Evolutionary conservation across 2,329 filamentous ascomycete species (phyloP).

Genomic region (Fusarium redolens): DNA sequence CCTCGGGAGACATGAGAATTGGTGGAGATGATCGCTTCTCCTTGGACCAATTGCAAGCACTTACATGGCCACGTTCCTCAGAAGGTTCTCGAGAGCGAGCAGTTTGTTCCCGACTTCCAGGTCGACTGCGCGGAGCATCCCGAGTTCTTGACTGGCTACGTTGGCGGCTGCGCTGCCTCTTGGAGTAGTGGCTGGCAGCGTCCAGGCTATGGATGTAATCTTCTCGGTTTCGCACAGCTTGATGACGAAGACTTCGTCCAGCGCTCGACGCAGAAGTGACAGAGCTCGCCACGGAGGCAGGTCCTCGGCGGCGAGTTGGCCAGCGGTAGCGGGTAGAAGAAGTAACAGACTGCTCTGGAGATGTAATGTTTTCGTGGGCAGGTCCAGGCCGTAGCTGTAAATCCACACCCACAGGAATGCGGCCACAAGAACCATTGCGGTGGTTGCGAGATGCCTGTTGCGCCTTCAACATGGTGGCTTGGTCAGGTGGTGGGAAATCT

Average conservation of each 20-base stretch:
- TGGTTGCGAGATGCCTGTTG: conserved; percentile 66
- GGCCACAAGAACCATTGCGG: conserved; percentile 78
- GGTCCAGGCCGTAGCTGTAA: conserved; percentile 73
- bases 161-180: conserved; percentile 65
- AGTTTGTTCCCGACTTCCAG: conserved; percentile 61
- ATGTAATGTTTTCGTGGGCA: conserved; percentile 64
- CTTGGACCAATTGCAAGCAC: conserved; percentile 73
- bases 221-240: conserved; percentile 71
- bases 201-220: conserved; percentile 90
- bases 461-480: conserved; percentile 72
- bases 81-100: conserved; percentile 71
- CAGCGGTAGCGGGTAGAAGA: conserved; percentile 67
- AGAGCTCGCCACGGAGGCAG: conserved; percentile 67
- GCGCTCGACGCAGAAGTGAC: conserved; percentile 67
- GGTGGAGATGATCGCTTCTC: conserved; percentile 93
- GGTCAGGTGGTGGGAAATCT: conserved; percentile 64
- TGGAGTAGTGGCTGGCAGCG: conserved; percentile 73
- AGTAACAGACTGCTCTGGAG: conserved; percentile 65
- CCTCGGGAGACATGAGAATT: conserved; percentile 92
- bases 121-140: conserved; percentile 57
- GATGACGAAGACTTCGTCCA: conserved; percentile 61
- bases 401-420: conserved; percentile 78
- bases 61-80: conserved; percentile 75
- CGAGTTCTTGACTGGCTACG: conserved; percentile 60
- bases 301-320: conserved; percentile 64